These are phyloP conservation scores for Sugiyamaella novakii DNA, from an alignment of 1,139 yeast species.

Conservation along the genomic window DNA sequence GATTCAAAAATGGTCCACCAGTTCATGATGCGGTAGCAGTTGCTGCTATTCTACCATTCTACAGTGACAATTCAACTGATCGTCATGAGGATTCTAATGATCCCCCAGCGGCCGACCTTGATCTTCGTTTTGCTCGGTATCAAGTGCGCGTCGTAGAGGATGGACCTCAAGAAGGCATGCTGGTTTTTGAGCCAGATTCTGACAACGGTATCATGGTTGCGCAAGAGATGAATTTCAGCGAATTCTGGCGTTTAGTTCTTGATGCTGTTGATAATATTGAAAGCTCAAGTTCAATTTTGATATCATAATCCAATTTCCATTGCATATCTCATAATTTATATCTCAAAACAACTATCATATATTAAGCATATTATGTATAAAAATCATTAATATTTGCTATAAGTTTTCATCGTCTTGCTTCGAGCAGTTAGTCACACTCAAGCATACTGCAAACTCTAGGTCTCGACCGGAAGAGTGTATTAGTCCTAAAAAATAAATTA, in stretches of 20 bases:
- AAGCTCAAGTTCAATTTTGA: slow-evolving; percentile 4
- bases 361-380: too few relatives aligned
- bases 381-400: too few relatives aligned
- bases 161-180: slow-evolving; percentile 40
- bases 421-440: too few relatives aligned
- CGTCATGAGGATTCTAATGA: slow-evolving; percentile 28
- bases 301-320: slow-evolving; percentile 1
- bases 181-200: slow-evolving; percentile 36
- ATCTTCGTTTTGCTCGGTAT: slow-evolving; percentile 42
- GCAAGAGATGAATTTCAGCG: slow-evolving; percentile 47
- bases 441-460: too few relatives aligned
- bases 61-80: slow-evolving; percentile 34
- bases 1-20: slow-evolving; percentile 65
- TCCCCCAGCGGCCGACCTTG: slow-evolving; percentile 32
- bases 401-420: too few relatives aligned
- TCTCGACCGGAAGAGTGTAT: too few relatives aligned
- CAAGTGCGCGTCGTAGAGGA: slow-evolving; percentile 44
- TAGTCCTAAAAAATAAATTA: too few relatives aligned
- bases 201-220: slow-evolving; percentile 51
- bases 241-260: slow-evolving; percentile 57
- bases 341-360: too few relatives aligned
- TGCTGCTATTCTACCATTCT: slow-evolving; percentile 56
- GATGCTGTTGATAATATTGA: slow-evolving; percentile 45
- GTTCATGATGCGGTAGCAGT: slow-evolving; percentile 82
- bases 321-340: background rate